Percentiles rank a stretch among this genome's conserved stretches.
These are phyloP conservation scores for Komagataella kurtzmanii DNA, from an alignment of 805 yeast genomes.

Conservation along the genomic window DNA sequence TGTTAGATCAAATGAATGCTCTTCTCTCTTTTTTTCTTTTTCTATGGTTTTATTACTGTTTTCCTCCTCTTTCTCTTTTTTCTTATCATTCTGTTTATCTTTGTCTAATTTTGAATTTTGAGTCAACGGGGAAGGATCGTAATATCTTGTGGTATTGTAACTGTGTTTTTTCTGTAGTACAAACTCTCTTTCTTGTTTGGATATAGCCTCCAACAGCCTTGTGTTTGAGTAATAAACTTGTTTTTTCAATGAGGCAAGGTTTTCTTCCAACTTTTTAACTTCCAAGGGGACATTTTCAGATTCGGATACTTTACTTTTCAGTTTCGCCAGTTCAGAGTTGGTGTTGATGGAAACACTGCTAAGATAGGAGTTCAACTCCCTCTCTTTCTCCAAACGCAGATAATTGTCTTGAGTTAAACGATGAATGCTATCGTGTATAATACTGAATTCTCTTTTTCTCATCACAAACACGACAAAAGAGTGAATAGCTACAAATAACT, in stretches of 20 bases:
- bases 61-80: neutral
- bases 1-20: constrained; percentile 15
- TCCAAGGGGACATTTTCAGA: constrained; percentile 10
- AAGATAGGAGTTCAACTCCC: neutral
- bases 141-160: neutral
- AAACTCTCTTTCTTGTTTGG: neutral
- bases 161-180: neutral
- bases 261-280: constrained; percentile 2
- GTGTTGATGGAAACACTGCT: neutral
- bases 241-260: neutral
- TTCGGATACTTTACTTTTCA: constrained; percentile 9
- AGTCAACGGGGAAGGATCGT: neutral
- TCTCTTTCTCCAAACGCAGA: constrained; percentile 1
- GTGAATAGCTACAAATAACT: constrained; percentile 2
- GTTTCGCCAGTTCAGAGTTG: constrained; percentile 5
- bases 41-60: neutral
- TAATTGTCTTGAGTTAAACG: neutral
- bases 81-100: neutral
- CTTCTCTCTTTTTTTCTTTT: constrained; percentile 6
- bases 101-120: neutral
- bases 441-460: constrained; percentile 2
- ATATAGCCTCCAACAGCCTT: neutral
- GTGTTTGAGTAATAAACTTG: neutral
- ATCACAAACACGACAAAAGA: constrained; percentile 2
- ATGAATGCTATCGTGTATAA: neutral